Percentiles rank a stretch among this genome's conserved stretches.
These are phyloP conservation scores for Candida maltosa DNA, from an alignment of 805 yeast species.

Conservation along the genomic window DNA sequence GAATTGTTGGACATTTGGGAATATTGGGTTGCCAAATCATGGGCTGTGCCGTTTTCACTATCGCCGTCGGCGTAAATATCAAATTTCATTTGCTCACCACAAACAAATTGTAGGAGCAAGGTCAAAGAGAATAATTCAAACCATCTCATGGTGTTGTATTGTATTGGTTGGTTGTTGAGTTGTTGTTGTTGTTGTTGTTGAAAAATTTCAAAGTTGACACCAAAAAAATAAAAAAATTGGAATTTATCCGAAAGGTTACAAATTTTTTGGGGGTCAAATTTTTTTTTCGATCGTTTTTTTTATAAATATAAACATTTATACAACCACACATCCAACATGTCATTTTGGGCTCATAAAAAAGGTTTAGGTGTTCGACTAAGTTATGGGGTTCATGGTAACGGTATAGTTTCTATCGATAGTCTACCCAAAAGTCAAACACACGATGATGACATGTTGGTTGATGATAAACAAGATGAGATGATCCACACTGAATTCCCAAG, in stretches of 20 bases:
- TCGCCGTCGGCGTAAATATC: conserved; percentile 26
- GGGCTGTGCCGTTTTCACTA: neutral
- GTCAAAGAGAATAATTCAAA: neutral
- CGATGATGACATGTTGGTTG: too few species aligned
- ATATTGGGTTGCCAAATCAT: conserved; percentile 13
- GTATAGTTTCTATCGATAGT: conserved; percentile 10
- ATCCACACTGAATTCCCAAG: conserved; percentile 20
- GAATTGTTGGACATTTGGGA: conserved; percentile 18
- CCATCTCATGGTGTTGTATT: neutral
- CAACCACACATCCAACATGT: too few species aligned
- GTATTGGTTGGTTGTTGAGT: too few species aligned
- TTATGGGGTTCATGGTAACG: conserved; percentile 43
- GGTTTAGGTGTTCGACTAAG: conserved; percentile 37
- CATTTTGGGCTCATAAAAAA: conserved; percentile 41
- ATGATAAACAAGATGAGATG: neutral
- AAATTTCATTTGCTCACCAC: conserved; percentile 16
- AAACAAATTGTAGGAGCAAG: conserved; percentile 4
- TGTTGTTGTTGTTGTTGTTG: too few species aligned
- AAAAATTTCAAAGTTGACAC: too few species aligned
- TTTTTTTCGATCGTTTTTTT: too few species aligned
- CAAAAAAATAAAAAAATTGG: too few species aligned
- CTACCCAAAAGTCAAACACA: too few species aligned
- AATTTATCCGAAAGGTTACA: too few species aligned
- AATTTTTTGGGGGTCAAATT: too few species aligned
- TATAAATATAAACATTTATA: too few species aligned